Evolutionary conservation across 2,329 filamentous ascomycete species (phyloP).

Genomic region (Aspergillus ochraceus): DNA sequence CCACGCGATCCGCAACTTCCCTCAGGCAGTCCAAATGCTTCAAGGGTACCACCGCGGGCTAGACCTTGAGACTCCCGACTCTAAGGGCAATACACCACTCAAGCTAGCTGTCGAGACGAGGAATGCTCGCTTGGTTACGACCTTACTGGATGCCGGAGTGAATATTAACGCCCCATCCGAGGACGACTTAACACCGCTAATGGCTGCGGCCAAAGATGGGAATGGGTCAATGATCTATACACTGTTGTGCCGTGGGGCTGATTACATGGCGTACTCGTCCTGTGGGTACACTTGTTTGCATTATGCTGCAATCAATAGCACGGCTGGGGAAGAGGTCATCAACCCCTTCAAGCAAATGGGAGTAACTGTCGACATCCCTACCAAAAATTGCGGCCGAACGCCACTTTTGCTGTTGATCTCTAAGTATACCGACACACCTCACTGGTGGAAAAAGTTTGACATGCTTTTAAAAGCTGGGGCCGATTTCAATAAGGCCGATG

Average conservation of each 20-base stretch:
- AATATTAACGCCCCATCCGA: conserved; percentile 4
- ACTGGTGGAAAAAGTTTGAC: conserved; percentile 3
- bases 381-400: not conserved
- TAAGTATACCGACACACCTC: not conserved
- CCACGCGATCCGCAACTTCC: not conserved
- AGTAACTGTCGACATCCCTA: conserved; percentile 1
- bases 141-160: not conserved
- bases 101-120: not conserved
- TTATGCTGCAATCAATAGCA: conserved; percentile 8
- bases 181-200: conserved; percentile 7
- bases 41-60: not conserved
- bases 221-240: not conserved
- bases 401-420: conserved; percentile 7
- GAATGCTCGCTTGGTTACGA: not conserved
- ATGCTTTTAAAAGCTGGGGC: not conserved
- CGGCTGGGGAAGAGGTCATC: conserved; percentile 1
- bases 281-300: conserved; percentile 11
- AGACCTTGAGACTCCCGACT: conserved; percentile 5
- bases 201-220: conserved; percentile 9
- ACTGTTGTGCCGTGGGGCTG: conserved; percentile 1
- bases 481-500: conserved; percentile 4
- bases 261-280: not conserved
- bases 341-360: not conserved
- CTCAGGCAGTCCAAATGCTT: not conserved
- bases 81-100: conserved; percentile 5